These are phyloP conservation scores for Aspergillus heteromorphus DNA, from an alignment of 495 filamentous ascomycete genomes.

Conservation along the genomic window DNA sequence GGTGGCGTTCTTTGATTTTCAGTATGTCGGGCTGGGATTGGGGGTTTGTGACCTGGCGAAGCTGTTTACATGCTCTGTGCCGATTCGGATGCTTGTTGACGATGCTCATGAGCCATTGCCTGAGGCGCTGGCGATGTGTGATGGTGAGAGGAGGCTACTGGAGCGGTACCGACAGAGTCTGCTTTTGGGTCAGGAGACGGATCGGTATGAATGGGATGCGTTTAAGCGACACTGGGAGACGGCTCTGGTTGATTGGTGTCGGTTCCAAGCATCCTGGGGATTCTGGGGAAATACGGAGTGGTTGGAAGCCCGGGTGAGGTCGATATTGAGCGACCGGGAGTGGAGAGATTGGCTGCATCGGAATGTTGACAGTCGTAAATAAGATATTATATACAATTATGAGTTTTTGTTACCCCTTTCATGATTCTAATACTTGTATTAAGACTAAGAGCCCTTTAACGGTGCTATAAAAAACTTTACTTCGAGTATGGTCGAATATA, in stretches of 20 bases:
- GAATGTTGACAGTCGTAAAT: slow-evolving; percentile 9
- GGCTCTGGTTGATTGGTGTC: slow-evolving; percentile 37
- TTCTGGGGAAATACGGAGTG: slow-evolving; percentile 42
- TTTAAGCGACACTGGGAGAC: slow-evolving; percentile 36
- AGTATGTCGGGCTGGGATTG: slow-evolving; percentile 34
- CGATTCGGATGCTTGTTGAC: slow-evolving; percentile 25
- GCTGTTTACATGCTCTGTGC: slow-evolving; percentile 37
- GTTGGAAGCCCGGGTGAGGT: slow-evolving; percentile 34
- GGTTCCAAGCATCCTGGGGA: slow-evolving; percentile 40
- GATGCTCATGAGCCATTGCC: slow-evolving; percentile 19
- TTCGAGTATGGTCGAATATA: too few relatives aligned
- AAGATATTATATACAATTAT: too few relatives aligned
- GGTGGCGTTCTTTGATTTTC: slow-evolving; percentile 39
- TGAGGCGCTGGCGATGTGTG: slow-evolving; percentile 23
- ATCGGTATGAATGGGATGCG: slow-evolving; percentile 22
- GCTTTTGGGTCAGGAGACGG: slow-evolving; percentile 7
- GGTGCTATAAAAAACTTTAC: too few relatives aligned
- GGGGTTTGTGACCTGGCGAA: slow-evolving; percentile 39
- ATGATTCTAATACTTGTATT: too few relatives aligned
- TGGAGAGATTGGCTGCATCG: slow-evolving; percentile 30
- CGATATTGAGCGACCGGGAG: slow-evolving; percentile 23
- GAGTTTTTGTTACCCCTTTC: too few relatives aligned
- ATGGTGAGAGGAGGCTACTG: slow-evolving; percentile 26
- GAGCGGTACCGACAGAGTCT: slow-evolving; percentile 21
- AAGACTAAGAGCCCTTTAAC: too few relatives aligned